phyloP scores from a whole-genome alignment of 1,284 basidiomycete species.

The Bondarzewia mesenterica region DNA sequence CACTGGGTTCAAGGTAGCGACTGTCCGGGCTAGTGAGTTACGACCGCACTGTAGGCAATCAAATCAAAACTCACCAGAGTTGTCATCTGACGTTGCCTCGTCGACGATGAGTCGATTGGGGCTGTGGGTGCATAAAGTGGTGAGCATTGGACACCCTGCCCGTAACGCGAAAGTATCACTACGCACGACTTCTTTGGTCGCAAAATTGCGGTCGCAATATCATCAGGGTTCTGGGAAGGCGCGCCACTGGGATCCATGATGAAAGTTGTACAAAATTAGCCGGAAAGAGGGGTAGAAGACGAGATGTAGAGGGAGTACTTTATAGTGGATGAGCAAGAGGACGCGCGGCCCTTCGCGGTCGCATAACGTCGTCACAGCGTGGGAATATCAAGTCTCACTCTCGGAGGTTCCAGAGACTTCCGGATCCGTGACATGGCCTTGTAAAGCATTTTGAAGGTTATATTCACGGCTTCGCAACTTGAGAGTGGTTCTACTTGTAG shows the following conservation, averaged over 20 bases:
- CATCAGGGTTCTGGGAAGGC: constrained; percentile 68
- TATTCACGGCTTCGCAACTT: too few species aligned
- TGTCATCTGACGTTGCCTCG: constrained; percentile 87
- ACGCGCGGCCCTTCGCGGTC: constrained; percentile 36
- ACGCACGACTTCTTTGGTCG: constrained; percentile 94
- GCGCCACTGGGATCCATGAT: constrained; percentile 75
- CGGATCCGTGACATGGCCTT: neutral
- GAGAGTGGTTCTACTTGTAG: too few species aligned
- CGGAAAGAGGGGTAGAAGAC: neutral
- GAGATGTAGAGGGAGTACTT: constrained; percentile 11
- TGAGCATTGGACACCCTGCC: constrained; percentile 7
- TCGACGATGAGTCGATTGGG: constrained; percentile 94
- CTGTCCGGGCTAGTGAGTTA: constrained; percentile 27
- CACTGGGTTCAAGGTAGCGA: constrained; percentile 89
- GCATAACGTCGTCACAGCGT: constrained; percentile 34
- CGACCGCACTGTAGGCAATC: neutral
- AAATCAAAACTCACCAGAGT: constrained; percentile 58
- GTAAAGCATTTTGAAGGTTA: neutral
- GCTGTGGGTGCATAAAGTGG: constrained; percentile 33
- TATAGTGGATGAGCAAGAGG: constrained; percentile 22
- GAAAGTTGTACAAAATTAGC: neutral
- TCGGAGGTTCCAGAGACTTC: constrained; percentile 13
- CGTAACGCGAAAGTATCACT: neutral
- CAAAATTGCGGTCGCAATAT: constrained; percentile 89
- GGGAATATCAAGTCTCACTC: constrained; percentile 12